phyloP scores from a whole-genome alignment of 192 early-diverging fungal genomes.

The Umbelopsis sp. region DNA sequence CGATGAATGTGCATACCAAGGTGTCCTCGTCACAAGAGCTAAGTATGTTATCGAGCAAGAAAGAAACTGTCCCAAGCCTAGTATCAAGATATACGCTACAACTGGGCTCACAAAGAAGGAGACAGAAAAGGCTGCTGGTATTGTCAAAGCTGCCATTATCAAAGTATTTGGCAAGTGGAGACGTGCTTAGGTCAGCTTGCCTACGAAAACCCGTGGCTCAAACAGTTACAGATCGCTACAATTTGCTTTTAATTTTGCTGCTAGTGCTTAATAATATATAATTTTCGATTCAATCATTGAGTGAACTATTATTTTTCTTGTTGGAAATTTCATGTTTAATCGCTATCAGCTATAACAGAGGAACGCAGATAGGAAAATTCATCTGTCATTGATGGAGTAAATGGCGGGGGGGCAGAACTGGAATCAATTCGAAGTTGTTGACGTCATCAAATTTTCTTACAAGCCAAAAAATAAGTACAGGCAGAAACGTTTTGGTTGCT shows the following conservation, averaged over 20 bases:
- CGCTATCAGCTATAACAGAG: too few species aligned
- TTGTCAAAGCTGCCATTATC: conserved; percentile 71
- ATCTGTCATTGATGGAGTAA: too few species aligned
- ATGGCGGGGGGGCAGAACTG: too few species aligned
- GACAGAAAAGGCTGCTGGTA: conserved; percentile 78
- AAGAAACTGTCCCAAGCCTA: conserved; percentile 68
- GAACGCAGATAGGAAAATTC: too few species aligned
- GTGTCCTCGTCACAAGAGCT: conserved; percentile 83
- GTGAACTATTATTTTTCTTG: too few species aligned
- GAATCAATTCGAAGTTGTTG: background rate
- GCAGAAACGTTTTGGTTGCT: background rate
- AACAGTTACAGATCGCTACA: background rate
- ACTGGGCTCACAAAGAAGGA: conserved; percentile 81
- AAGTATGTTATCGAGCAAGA: conserved; percentile 90
- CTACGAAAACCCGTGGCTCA: background rate
- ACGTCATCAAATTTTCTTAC: conserved; percentile 18
- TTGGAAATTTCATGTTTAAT: too few species aligned
- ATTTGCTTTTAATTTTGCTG: conserved; percentile 1
- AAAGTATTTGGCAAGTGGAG: conserved; percentile 51
- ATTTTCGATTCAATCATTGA: background rate
- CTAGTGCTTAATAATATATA: background rate
- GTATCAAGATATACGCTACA: conserved; percentile 80
- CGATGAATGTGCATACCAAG: conserved; percentile 75
- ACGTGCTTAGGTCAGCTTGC: background rate
- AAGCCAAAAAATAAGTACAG: background rate